Evolutionary conservation across 768 basidiomycete genomes (phyloP), one percentile per base, ranked within the genome.

Genomic region (Boletellus sp.): DNA sequence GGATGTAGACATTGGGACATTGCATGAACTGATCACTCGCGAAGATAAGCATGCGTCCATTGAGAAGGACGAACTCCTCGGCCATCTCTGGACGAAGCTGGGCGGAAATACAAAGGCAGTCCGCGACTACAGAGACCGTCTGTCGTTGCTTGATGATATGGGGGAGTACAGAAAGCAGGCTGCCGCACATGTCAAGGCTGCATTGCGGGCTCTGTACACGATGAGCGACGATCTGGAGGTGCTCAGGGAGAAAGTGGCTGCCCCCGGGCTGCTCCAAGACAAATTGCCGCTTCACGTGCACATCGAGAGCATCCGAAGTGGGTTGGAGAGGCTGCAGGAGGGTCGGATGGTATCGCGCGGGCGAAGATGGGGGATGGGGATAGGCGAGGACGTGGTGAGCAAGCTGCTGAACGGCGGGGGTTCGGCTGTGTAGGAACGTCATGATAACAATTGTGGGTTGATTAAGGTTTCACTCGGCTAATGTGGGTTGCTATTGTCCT

Each of bases 221-320:
- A 78, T 90, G 81, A 79, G 78, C 54, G 81, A 78, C 32, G 87
- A 90, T 53, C 81, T 90, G 74, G 86, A 87, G 61, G 86, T 87
- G 38, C 67, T 91, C 52, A 73, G 88, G 52, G 84, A 87, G 60
- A 73, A 84, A 16, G 85, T 87, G 1, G 78, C 85, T 4, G 77
- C 80, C 28, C 87, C 89, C 1, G 80, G 81, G 43, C 66, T 90
- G 5, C 63, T 78, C 11, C 81, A 79, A 5, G 66, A 78, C n/a
- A 70, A 69, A 36, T 72, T 89, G 15, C 85, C 87, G 4, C 70
- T 85, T 4, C 82, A 85, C 50, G 87, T 90, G 19, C 87, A 90
- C 57, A 81, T 90, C 67, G 78, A 78, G 69, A 87, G 83, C 51
- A 87, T 91, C 56, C 70, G 70, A 61, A 72, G 59, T 33, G 87